phyloP scores from a whole-genome alignment of 2,329 filamentous ascomycete genomes.

The Orbilia blumenaviensis region DNA sequence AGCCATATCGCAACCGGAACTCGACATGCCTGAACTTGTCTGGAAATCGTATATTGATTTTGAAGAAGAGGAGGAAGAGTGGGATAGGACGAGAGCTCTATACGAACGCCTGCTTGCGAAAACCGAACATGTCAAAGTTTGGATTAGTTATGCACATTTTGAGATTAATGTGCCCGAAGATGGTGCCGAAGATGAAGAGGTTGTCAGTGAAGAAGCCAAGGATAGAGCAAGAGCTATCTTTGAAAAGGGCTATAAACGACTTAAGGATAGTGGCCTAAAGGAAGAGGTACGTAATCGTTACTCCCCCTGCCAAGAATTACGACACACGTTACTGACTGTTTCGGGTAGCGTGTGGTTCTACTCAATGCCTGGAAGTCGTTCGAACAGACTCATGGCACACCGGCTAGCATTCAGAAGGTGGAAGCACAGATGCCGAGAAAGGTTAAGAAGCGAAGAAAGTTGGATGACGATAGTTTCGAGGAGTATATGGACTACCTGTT shows the following conservation, averaged over 20 bases:
- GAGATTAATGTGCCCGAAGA: constrained; percentile 91
- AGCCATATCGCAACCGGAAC: constrained; percentile 78
- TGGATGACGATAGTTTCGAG: constrained; percentile 93
- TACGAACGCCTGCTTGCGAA: constrained; percentile 92
- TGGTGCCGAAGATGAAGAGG: constrained; percentile 68
- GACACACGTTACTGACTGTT: constrained; percentile 59
- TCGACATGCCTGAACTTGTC: constrained; percentile 96
- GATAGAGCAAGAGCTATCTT: constrained; percentile 82
- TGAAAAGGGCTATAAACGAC: constrained; percentile 80
- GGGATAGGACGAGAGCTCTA: constrained; percentile 78
- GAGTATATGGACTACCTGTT: constrained; percentile 98
- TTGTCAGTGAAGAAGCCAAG: constrained; percentile 84
- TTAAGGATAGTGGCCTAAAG: constrained; percentile 90
- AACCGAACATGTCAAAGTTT: constrained; percentile 99
- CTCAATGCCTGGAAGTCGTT: constrained; percentile 94
- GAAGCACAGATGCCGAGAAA: constrained; percentile 92
- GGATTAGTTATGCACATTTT: constrained; percentile 98
- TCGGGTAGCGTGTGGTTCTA: constrained; percentile 75
- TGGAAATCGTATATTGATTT: constrained; percentile 99
- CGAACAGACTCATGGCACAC: constrained; percentile 81
- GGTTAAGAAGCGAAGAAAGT: constrained; percentile 88
- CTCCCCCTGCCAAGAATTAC: neutral
- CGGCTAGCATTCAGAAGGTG: constrained; percentile 79
- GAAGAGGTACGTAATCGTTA: constrained; percentile 71
- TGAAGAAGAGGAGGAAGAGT: constrained; percentile 93